These are phyloP conservation scores for Nitzschia palea DNA, from an alignment of 108 stramenopile species.

Conservation along the genomic window DNA sequence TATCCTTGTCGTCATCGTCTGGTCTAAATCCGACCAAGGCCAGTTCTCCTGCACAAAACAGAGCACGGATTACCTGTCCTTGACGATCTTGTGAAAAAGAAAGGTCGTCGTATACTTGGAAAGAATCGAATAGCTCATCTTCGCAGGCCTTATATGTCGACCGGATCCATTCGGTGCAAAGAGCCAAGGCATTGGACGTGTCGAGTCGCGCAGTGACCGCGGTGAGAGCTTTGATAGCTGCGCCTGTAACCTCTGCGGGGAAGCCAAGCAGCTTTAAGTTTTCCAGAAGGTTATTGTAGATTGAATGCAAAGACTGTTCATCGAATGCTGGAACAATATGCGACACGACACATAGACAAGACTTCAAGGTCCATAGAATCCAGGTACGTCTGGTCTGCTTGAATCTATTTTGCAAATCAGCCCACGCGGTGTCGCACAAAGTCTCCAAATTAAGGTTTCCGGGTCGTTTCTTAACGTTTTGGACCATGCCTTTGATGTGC, in stretches of 20 bases:
- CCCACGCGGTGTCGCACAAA: constrained; percentile 46
- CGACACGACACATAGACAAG: constrained; percentile 53
- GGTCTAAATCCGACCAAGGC: constrained; percentile 70
- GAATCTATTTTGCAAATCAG: constrained; percentile 27
- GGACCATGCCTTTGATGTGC: neutral
- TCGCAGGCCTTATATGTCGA: constrained; percentile 47
- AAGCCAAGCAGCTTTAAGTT: constrained; percentile 43
- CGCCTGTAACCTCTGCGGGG: constrained; percentile 52
- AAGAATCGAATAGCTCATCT: constrained; percentile 39
- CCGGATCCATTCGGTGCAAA: constrained; percentile 40
- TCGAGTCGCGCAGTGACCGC: constrained; percentile 9
- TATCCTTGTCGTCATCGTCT: constrained; percentile 35
- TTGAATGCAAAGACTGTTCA: constrained; percentile 29
- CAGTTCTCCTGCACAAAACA: constrained; percentile 69
- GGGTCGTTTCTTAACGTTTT: constrained; percentile 12
- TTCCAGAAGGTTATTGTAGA: constrained; percentile 23
- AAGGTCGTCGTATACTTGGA: constrained; percentile 11
- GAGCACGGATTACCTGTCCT: constrained; percentile 37
- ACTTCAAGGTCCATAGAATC: constrained; percentile 34
- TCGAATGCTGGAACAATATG: constrained; percentile 51
- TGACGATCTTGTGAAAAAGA: constrained; percentile 27
- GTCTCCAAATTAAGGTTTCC: constrained; percentile 46
- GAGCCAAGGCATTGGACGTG: constrained; percentile 6
- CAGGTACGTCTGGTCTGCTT: neutral
- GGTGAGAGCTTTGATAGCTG: constrained; percentile 53